Evolutionary conservation across 129 eudicot species (phyloP).

Genomic region (Flaveria linearis): DNA sequence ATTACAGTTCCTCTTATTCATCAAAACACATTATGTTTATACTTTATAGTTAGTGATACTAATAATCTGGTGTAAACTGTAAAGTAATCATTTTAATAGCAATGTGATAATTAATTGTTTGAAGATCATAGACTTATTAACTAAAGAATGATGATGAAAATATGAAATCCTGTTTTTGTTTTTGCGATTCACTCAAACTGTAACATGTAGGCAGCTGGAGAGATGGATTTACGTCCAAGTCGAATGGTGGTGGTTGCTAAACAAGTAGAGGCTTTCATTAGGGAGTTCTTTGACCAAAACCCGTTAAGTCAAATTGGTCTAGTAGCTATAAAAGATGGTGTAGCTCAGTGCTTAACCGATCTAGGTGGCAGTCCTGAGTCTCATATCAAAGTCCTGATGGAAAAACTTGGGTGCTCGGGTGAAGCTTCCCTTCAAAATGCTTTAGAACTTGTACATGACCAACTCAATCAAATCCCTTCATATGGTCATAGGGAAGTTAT

Average conservation of each 20-base stretch:
- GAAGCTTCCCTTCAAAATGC: conserved; percentile 95
- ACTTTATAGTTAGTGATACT: not conserved
- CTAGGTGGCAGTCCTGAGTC: conserved; percentile 99
- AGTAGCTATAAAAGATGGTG: conserved; percentile 78
- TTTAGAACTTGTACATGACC: conserved; percentile 79
- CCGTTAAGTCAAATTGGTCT: conserved; percentile 92
- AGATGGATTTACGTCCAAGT: conserved; percentile 88
- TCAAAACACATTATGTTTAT: not conserved
- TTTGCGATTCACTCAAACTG: conserved; percentile 13
- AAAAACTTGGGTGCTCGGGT: conserved; percentile 88
- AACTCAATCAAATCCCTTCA: conserved; percentile 78
- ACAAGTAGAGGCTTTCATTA: conserved; percentile 87
- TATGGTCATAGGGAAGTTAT: conserved; percentile 96
- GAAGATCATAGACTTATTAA: conserved; percentile 3
- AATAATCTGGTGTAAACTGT: not conserved
- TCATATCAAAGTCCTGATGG: conserved; percentile 84
- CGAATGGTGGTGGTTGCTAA: conserved; percentile 90
- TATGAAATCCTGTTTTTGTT: not conserved
- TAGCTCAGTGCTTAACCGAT: conserved; percentile 83
- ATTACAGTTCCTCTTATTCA: not conserved
- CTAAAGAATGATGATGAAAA: not conserved
- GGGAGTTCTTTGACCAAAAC: conserved; percentile 97
- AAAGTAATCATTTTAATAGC: not conserved
- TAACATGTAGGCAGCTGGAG: conserved; percentile 84
- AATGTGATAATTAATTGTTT: not conserved